Conservation (phyloP, 768 basidiomycete species). For the Hemileccinum impolitum region DNA sequence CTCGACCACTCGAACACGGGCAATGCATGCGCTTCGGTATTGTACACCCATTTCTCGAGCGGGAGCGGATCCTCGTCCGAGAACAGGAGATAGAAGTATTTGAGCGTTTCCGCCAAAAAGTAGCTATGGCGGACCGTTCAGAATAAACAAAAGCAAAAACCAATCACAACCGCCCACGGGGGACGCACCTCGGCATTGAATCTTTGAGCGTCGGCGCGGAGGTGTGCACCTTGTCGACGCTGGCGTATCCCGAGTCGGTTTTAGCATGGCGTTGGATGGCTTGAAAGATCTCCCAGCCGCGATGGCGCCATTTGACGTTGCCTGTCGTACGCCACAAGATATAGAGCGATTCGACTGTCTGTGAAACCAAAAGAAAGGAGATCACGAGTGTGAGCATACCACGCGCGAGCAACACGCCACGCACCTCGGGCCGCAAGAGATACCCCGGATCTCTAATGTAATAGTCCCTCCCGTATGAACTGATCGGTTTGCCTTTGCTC, state of each 20-base stretch:
- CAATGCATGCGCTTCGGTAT: conserved; percentile 73
- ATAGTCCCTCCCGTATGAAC: conserved; percentile 50
- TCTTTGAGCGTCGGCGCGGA: conserved; percentile 39
- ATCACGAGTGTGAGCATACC: background rate
- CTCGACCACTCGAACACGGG: conserved; percentile 67
- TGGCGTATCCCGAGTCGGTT: conserved; percentile 60
- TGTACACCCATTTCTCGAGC: conserved; percentile 56
- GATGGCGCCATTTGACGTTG: conserved; percentile 63
- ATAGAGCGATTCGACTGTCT: conserved; percentile 76
- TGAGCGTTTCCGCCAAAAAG: conserved; percentile 60
- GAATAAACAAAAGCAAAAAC: background rate
- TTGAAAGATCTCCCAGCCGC: conserved; percentile 68
- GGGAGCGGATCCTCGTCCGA: conserved; percentile 55
- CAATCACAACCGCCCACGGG: background rate
- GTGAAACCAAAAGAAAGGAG: background rate
- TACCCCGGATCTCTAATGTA: conserved; percentile 42
- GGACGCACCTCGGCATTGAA: conserved; percentile 67
- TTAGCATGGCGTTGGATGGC: conserved; percentile 59
- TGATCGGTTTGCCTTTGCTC: background rate
- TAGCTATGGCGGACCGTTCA: conserved; percentile 31
- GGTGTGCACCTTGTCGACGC: conserved; percentile 43
- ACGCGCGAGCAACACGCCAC: conserved; percentile 11
- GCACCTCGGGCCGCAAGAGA: conserved; percentile 67
- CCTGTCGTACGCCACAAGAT: conserved; percentile 69
- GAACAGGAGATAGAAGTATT: conserved; percentile 73